Base-by-base conservation (phyloP, 164 flowering plant genomes). In the Liquidambar formosana region DNA sequence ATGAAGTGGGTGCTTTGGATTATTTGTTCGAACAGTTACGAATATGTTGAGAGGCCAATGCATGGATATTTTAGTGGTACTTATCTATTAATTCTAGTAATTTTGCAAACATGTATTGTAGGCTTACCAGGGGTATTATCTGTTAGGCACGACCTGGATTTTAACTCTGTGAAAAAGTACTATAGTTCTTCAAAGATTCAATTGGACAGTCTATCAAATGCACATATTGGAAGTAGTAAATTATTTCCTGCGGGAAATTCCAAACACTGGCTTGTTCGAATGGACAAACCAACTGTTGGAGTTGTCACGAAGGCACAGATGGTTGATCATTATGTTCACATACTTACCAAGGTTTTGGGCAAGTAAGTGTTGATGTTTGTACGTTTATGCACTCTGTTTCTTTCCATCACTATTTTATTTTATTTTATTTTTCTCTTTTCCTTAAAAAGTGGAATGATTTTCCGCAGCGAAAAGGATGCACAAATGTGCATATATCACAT, bases 401-500 rank as follows among this genome's bases (percentile, higher is more conserved):
- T 3, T 41, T 70, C 18, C 58, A 64, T 56, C n/a, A 19, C 45
- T 44, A 10, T 41, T n/a, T n/a, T n/a, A n/a, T n/a, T n/a, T n/a
- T 27, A 64, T 8, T 13, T 2, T 46, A 10, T 14, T 18, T 38
- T 28, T 44, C 10, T 47, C 25, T 8, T n/a, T 28, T 16, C 45
- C 63, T 22, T 63, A 27, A 51, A n/a, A 38, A 46, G 9, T 15
- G 23, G 16, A 18, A 14, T 56, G 4, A 23, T 57, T 57, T 57
- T 68, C 8, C 73, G 62, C 83, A 94, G 97, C 71, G 95, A 87
- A 77, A 83, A 78, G 74, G 94, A 94, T 81, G 95, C 99, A 3
- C 97, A 94, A 61, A 90, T 89, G 97, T 88, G 97, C 77, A 80
- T 92, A 59, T 94, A 94, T 79, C 89, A 92, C 61, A 64, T 94